Base-by-base conservation (phyloP, 352 stramenopile genomes). In the Pseudoperonospora humuli region DNA sequence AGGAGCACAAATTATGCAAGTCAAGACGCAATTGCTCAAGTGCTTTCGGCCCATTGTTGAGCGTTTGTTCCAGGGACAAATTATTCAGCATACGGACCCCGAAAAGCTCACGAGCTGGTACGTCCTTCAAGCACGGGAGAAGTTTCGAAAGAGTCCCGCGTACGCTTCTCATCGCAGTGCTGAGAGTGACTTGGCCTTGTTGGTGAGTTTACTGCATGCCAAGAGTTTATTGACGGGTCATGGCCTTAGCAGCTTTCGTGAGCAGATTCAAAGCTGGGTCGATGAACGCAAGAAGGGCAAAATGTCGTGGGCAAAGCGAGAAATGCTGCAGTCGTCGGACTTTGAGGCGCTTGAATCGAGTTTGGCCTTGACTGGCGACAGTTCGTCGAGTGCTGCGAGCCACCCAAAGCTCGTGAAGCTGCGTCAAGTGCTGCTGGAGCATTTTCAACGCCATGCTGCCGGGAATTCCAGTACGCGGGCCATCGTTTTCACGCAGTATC, bases 401-500 rank as follows among this genome's bases (percentile, higher is more conserved):
- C 79, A 93, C 23, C 80, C 82, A 0, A 93, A 93, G 49, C 48
- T 91, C 1, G 57, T 88, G 9, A 98, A 99, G 64, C 79, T 98
- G 36, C 84, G 81, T 11, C 64, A 95, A 31, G 75, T 93, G 14
- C 57, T 95, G 7, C 59, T 86, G n/a, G 81, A 96, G 27, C 80
- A 95, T 35, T 92, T 95, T 42, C 54, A 83, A 24, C 72, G 81
- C 10, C 78, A 95, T 57, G 45, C 66, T 3, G 52, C 51, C 5
- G 77, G 65, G 0, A 53, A 66, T 19, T 88, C 74, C 25, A 96
- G 75, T 26, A 98, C 95, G 4, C 70, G 95, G 8, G 95, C 85
- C 3, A 99, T 99, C 46, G 93, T 99, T 3, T 99, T 99, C 61
- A 97, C 94, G 5, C 90, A 99, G 50, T 97, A 93, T 57, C 80